These are phyloP conservation scores for Trametopsis cervina DNA, from an alignment of 768 basidiomycete species.

Conservation along the genomic window DNA sequence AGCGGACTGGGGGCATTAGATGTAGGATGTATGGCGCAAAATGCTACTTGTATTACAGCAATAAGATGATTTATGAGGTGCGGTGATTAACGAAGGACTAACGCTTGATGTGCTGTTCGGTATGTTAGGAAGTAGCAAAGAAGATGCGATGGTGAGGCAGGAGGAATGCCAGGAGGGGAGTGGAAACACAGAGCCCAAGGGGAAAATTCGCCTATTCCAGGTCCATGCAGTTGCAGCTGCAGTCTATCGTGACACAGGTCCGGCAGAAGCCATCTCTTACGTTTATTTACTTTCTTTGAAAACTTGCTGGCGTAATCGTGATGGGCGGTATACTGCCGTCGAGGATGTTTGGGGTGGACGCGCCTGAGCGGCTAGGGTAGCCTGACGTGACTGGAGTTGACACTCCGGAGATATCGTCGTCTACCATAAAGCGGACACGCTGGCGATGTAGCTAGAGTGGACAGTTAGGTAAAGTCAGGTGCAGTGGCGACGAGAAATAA, in stretches of 20 bases:
- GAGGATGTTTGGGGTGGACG: constrained; percentile 28
- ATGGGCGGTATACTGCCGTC: constrained; percentile 22
- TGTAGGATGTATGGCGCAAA: background rate
- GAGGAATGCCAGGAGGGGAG: too few species aligned
- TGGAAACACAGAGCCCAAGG: too few species aligned
- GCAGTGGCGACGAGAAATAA: constrained; percentile 7
- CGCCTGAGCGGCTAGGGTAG: constrained; percentile 45
- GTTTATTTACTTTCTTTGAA: constrained; percentile 32
- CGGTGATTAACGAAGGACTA: background rate
- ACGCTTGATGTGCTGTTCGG: background rate
- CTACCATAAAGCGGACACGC: constrained; percentile 70
- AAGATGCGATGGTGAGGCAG: too few species aligned
- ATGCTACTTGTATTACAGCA: constrained; percentile 11
- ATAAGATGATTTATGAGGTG: background rate
- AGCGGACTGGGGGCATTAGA: too few species aligned
- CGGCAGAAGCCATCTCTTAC: too few species aligned
- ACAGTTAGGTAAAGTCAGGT: background rate
- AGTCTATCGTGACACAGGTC: too few species aligned
- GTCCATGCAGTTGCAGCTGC: too few species aligned
- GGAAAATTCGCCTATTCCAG: too few species aligned
- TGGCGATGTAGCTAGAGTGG: constrained; percentile 66
- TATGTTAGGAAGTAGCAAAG: constrained; percentile 17
- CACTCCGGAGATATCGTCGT: constrained; percentile 51
- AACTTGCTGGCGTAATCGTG: constrained; percentile 35
- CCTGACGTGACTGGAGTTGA: constrained; percentile 58